phyloP scores from a whole-genome alignment of 1,139 yeast genomes.

The Arxiozyma telluris region DNA sequence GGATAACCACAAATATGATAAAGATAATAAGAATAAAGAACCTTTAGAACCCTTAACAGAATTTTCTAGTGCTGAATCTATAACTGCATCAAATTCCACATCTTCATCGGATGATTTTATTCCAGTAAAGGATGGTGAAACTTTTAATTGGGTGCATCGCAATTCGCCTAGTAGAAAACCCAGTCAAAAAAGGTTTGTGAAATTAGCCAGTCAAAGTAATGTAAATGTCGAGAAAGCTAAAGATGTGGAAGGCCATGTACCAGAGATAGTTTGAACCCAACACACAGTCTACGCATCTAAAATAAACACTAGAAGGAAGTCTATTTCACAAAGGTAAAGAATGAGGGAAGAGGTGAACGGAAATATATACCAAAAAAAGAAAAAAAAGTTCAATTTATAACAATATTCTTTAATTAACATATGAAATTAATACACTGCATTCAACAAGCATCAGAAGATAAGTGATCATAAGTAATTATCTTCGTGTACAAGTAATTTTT shows the following conservation, averaged over 20 bases:
- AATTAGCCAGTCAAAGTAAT: conserved; percentile 18
- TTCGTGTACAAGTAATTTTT: neutral
- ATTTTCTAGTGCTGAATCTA: conserved; percentile 2
- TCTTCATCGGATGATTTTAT: conserved; percentile 26
- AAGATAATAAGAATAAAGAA: conserved; percentile 6
- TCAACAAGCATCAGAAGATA: neutral
- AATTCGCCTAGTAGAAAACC: conserved; percentile 21
- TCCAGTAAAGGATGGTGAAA: conserved; percentile 24
- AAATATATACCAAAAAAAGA: neutral
- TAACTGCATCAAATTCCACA: conserved; percentile 13
- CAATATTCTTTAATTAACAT: conserved; percentile 1
- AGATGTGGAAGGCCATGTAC: conserved; percentile 25
- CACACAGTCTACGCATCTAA: too few relatives aligned
- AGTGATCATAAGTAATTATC: neutral
- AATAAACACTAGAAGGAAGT: too few relatives aligned
- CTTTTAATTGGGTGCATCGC: conserved; percentile 23
- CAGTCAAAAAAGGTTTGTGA: conserved; percentile 25
- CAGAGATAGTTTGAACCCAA: conserved; percentile 19
- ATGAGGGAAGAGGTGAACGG: neutral
- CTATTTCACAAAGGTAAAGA: too few relatives aligned
- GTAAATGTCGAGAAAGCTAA: conserved; percentile 22
- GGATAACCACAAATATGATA: conserved; percentile 4
- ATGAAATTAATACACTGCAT: neutral
- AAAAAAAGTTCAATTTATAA: neutral
- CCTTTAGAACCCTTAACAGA: neutral